Conservation (phyloP, 2,329 filamentous ascomycete genomes). For the Blastomyces emzantsi region DNA sequence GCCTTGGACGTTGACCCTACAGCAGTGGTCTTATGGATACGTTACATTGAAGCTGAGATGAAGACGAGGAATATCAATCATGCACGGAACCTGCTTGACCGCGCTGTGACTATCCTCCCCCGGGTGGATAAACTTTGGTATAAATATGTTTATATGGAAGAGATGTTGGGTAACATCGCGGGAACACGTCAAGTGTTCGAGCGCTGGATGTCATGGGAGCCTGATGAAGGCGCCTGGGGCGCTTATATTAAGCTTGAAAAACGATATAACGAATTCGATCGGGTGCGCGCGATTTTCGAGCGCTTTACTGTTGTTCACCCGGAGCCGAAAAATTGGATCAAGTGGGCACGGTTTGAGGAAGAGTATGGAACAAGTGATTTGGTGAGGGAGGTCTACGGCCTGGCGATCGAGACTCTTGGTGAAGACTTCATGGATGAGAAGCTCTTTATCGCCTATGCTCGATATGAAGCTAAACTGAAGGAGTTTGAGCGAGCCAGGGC, state of each 20-base stretch:
- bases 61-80: conserved; percentile 93
- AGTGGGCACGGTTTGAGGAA: conserved; percentile 96
- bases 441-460: conserved; percentile 90
- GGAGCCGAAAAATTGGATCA: conserved; percentile 95
- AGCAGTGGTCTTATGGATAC: conserved; percentile 76
- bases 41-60: conserved; percentile 96
- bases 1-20: conserved; percentile 88
- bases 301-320: conserved; percentile 88
- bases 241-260: conserved; percentile 97
- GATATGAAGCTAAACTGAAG: conserved; percentile 88
- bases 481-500: conserved; percentile 89
- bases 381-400: conserved; percentile 84
- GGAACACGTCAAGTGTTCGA: conserved; percentile 93
- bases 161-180: conserved; percentile 89
- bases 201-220: conserved; percentile 97
- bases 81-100: conserved; percentile 85
- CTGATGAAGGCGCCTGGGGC: conserved; percentile 89
- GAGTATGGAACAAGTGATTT: conserved; percentile 86
- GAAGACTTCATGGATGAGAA: conserved; percentile 96
- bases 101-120: conserved; percentile 85
- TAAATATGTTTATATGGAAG: conserved; percentile 98
- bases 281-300: conserved; percentile 82
- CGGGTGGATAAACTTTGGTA: conserved; percentile 97
- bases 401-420: conserved; percentile 77
- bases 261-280: conserved; percentile 82